Evolutionary conservation across 345 rosid species (phyloP), one percentile per base, ranked within the genome.

Genomic region (Citrus australasica): DNA sequence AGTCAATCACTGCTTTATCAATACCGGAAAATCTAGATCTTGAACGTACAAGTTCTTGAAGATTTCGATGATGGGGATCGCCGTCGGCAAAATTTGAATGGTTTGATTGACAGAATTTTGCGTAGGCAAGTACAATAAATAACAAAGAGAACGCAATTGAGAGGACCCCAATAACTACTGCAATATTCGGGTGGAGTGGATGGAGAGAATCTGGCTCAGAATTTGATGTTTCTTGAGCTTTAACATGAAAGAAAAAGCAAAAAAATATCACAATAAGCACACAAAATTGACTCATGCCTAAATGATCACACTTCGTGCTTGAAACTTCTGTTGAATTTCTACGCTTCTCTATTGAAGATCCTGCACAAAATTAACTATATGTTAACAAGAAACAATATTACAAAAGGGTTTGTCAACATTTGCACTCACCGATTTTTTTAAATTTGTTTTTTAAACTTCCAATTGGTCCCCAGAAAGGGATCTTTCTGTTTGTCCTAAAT

Each of bases 1-100:
- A 83, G 61, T 83, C 80, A 8, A 88, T 82, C 30, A 77, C 79
- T 4, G 65, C 67, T 71, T 63, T 69, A 69, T 86, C 92, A 25
- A 89, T 77, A 55, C 90, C 90, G 0, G 90, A 89, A 69, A 79
- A 78, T 38, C 87, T 80, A 24, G 86, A 76, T 38, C 75, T 38
- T 46, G 75, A 63, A 32, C 61, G 64, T 13, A 7, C 5, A 10
- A 67, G 68, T 11, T 38, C 78, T 0, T 61, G 77, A 27, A 71
- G 16, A 73, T 56, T 66, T 17, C 66, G 88, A 28, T 24, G 9
- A 72, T 71, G 24, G 17, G n/a, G 4, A 24, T 61, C 25, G 3
- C 2, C n/a, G 65, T 17, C 40, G 0, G 67, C 22, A 55, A 33
- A 16, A 35, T 70, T 58, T 6, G 1, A 2, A n/a, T 24, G 61